Evolutionary conservation across 768 basidiomycete species (phyloP).

Genomic region (Leccinum obscurum): DNA sequence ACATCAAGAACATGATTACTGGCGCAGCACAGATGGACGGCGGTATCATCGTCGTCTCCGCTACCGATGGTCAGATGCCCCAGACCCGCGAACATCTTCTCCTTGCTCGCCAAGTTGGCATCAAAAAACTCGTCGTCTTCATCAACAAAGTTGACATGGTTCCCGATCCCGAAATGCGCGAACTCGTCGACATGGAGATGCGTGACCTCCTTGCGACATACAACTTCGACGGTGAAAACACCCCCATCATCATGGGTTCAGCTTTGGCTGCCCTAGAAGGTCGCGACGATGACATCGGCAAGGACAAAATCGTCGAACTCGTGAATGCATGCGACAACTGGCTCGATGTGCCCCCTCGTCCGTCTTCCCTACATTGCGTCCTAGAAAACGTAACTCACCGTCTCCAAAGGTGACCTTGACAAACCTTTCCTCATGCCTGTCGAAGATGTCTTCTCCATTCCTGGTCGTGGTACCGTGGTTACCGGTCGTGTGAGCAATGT

Average conservation of each 20-base stretch:
- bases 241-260: constrained; percentile 98
- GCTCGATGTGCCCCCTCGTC: constrained; percentile 92
- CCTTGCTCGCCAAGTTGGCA: constrained; percentile 96
- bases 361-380: constrained; percentile 28
- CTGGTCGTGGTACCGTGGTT: constrained; percentile 96
- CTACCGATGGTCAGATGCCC: constrained; percentile 99
- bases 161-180: constrained; percentile 96
- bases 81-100: constrained; percentile 98
- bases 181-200: constrained; percentile 99
- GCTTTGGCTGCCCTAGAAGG: constrained; percentile 94
- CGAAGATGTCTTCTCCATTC: constrained; percentile 97
- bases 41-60: constrained; percentile 94
- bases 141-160: constrained; percentile 99
- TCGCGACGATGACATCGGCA: constrained; percentile 76
- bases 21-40: constrained; percentile 99
- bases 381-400: constrained; percentile 3
- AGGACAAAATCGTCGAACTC: constrained; percentile 76
- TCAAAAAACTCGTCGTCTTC: constrained; percentile 97
- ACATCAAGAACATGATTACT: constrained; percentile 99
- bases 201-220: constrained; percentile 89
- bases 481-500: constrained; percentile 75
- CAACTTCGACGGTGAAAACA: constrained; percentile 95
- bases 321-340: constrained; percentile 88
- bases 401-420: constrained; percentile 79
- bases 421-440: constrained; percentile 96